These are phyloP conservation scores for Actinomortierella wolfii DNA, from an alignment of 371 early-diverging fungal species.

Conservation along the genomic window DNA sequence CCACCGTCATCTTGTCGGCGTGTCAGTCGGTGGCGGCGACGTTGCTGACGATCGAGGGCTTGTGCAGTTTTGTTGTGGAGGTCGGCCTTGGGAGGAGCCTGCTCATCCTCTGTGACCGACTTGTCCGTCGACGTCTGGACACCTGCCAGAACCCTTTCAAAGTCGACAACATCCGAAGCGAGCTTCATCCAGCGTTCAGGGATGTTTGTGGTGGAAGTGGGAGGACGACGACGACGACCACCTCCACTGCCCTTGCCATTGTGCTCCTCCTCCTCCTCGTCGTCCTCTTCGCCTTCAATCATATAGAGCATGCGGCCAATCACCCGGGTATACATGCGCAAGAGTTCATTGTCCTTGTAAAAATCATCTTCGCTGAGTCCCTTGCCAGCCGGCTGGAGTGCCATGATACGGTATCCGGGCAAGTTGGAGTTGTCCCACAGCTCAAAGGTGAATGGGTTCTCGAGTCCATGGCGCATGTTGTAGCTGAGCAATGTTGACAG, in stretches of 20 bases:
- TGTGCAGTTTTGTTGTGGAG: too few species aligned
- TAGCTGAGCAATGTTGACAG: slow-evolving; percentile 18
- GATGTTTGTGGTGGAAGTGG: not conserved
- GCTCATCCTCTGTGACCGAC: too few species aligned
- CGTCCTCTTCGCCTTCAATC: slow-evolving; percentile 17
- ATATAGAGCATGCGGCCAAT: slow-evolving; percentile 28
- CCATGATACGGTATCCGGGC: slow-evolving; percentile 23
- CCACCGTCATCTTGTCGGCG: not conserved
- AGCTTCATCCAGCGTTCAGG: slow-evolving; percentile 11
- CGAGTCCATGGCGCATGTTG: slow-evolving; percentile 29
- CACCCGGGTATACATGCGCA: slow-evolving; percentile 15
- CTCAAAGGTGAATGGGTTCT: slow-evolving; percentile 17
- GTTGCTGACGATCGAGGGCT: too few species aligned
- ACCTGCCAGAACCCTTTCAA: slow-evolving; percentile 14
- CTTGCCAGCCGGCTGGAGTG: slow-evolving; percentile 17
- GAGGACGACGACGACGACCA: too few species aligned
- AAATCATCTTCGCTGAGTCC: slow-evolving; percentile 12
- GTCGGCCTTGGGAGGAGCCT: not conserved
- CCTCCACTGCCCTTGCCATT: too few species aligned
- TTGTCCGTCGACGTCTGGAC: slow-evolving; percentile 1
- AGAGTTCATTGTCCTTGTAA: slow-evolving; percentile 11
- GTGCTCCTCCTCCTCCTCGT: not conserved
- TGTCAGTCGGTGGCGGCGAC: too few species aligned
- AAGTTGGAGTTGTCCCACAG: slow-evolving; percentile 19
- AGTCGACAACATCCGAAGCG: slow-evolving; percentile 17